Percentiles rank a stretch among this genome's conserved stretches.
These are phyloP conservation scores for Solanum lycopersicoides DNA, from an alignment of 257 asterid species.

Conservation along the genomic window DNA sequence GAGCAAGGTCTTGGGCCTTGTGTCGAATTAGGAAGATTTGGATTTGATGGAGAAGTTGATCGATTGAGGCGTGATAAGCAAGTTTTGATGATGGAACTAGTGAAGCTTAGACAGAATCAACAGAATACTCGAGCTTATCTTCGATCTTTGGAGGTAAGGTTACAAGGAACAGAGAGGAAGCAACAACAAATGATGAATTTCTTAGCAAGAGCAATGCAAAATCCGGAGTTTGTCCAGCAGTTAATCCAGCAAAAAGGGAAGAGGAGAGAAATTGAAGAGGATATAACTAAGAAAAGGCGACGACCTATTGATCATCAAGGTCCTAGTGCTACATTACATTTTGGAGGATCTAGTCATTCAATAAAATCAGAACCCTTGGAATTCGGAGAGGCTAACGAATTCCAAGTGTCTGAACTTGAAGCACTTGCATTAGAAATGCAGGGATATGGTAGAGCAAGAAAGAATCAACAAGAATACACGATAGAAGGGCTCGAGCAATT, in stretches of 20 bases:
- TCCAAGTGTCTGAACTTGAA: conserved; percentile 61
- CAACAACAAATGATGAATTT: conserved; percentile 91
- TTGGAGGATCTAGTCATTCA: conserved; percentile 14
- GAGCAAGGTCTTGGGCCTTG: conserved; percentile 32
- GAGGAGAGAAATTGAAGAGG: conserved; percentile 51
- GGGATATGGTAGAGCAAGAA: conserved; percentile 43
- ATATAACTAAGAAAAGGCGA: conserved; percentile 36
- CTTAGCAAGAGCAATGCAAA: conserved; percentile 72
- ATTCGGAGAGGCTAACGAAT: conserved; percentile 12
- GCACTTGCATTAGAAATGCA: conserved; percentile 83
- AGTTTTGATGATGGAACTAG: conserved; percentile 36
- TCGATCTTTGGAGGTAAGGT: conserved; percentile 48
- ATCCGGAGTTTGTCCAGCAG: conserved; percentile 57
- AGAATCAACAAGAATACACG: conserved; percentile 15
- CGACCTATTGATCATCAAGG: conserved; percentile 48
- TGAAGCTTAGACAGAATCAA: conserved; percentile 62
- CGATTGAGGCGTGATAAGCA: conserved; percentile 54
- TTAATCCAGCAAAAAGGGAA: conserved; percentile 51
- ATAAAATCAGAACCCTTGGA: conserved; percentile 47
- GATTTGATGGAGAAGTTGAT: conserved; percentile 41
- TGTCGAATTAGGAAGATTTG: conserved; percentile 51
- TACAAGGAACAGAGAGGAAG: conserved; percentile 55
- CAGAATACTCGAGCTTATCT: conserved; percentile 35
- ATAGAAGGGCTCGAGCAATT: conserved; percentile 1
- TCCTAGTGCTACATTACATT: neutral